Percentiles rank a stretch among this genome's conserved stretches.
Conservation (phyloP, 2,329 filamentous ascomycete genomes). For the Fusarium sp. region DNA sequence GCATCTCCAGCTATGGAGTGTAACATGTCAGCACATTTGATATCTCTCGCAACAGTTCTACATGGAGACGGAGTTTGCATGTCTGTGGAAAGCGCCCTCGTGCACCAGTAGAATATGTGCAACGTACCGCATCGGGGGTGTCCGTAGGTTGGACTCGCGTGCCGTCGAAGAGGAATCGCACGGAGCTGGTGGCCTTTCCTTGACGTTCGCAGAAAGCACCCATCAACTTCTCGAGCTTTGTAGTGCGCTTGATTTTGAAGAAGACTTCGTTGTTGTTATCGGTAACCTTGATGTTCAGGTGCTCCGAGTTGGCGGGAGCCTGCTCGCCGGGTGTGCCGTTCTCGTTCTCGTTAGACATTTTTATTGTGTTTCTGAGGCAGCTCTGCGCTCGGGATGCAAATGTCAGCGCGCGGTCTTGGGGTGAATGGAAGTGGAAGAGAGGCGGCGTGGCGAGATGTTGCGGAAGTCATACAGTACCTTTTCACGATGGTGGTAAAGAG, state of each 20-base stretch:
- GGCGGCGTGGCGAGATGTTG: constrained; percentile 25
- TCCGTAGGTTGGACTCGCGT: constrained; percentile 89
- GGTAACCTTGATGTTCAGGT: constrained; percentile 99
- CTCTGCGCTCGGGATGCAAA: constrained; percentile 15
- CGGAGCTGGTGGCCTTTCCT: constrained; percentile 85
- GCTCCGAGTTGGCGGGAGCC: constrained; percentile 72
- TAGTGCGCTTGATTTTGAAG: constrained; percentile 99
- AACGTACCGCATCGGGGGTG: constrained; percentile 89
- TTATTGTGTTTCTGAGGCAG: constrained; percentile 37
- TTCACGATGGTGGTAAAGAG: constrained; percentile 13
- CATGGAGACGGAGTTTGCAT: not conserved
- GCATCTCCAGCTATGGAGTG: constrained; percentile 85
- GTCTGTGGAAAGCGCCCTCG: not conserved
- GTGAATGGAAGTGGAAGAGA: not conserved
- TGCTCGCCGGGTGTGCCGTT: constrained; percentile 64
- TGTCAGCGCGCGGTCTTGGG: constrained; percentile 33
- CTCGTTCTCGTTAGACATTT: constrained; percentile 62
- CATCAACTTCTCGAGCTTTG: constrained; percentile 97
- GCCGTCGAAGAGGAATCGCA: constrained; percentile 97
- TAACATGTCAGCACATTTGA: constrained; percentile 21
- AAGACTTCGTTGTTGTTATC: constrained; percentile 99
- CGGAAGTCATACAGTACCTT: constrained; percentile 28
- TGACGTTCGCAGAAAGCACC: constrained; percentile 97
- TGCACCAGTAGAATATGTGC: constrained; percentile 9
- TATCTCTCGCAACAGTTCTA: not conserved